Conservation (phyloP, 164 flowering plant species). For the Euptelea pleiosperma region DNA sequence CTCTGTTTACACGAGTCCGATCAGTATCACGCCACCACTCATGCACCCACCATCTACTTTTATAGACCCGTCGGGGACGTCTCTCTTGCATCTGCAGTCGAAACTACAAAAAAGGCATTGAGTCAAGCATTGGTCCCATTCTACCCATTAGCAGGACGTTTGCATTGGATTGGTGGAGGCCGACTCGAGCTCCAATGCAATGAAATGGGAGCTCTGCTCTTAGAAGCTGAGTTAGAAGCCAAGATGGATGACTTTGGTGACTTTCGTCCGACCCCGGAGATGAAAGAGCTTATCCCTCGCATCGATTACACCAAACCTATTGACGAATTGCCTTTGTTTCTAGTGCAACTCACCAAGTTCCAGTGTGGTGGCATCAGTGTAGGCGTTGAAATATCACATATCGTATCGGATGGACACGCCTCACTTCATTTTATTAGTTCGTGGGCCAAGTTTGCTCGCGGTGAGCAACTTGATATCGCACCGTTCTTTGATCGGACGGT, state of each 20-base stretch:
- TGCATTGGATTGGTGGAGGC: conserved; percentile 21
- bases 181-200: conserved; percentile 48
- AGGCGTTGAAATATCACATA: conserved; percentile 31
- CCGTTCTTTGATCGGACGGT: conserved; percentile 38
- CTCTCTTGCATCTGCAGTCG: conserved; percentile 19
- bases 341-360: conserved; percentile 44
- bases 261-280: conserved; percentile 19
- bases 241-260: conserved; percentile 29
- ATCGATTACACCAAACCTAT: conserved; percentile 32
- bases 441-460: conserved; percentile 44
- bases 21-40: not conserved
- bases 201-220: conserved; percentile 29
- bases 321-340: conserved; percentile 32
- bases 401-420: conserved; percentile 37
- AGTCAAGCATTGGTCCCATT: too few species aligned
- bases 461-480: conserved; percentile 17
- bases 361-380: conserved; percentile 42
- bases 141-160: conserved; percentile 48
- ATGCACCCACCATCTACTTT: too few species aligned
- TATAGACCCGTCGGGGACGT: too few species aligned
- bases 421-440: conserved; percentile 42
- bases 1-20: conserved; percentile 12
- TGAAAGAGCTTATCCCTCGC: conserved; percentile 24
- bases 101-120: conserved; percentile 24
- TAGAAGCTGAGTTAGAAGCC: conserved; percentile 32